phyloP scores from a whole-genome alignment of 352 stramenopile species.

The Phytophthora cactorum region DNA sequence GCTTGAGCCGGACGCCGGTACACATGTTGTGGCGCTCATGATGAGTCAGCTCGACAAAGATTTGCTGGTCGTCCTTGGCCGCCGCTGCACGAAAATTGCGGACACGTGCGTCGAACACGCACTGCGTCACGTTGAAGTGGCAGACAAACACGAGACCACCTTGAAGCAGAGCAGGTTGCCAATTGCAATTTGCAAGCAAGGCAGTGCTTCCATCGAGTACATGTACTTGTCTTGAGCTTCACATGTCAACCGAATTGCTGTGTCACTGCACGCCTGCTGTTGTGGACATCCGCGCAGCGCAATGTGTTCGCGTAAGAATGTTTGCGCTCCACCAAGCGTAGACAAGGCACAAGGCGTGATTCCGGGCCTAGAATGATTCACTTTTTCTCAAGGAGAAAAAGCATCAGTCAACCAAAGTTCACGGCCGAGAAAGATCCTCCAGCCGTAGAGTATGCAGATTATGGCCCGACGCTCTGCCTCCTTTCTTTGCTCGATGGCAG shows the following conservation, averaged over 20 bases:
- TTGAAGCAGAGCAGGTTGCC: not conserved
- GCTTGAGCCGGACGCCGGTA: constrained; percentile 22
- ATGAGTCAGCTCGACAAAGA: constrained; percentile 23
- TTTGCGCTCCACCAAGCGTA: constrained; percentile 14
- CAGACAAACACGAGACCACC: constrained; percentile 1
- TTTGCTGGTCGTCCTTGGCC: constrained; percentile 17
- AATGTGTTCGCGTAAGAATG: constrained; percentile 1
- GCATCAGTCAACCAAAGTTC: constrained; percentile 19
- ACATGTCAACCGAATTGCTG: not conserved
- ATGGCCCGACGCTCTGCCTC: constrained; percentile 2
- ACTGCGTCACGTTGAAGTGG: constrained; percentile 1
- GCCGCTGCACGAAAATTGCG: not conserved
- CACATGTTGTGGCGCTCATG: constrained; percentile 1
- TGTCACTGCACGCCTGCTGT: constrained; percentile 14
- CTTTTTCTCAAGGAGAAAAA: constrained; percentile 20
- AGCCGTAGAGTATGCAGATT: constrained; percentile 13
- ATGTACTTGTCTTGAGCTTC: constrained; percentile 3
- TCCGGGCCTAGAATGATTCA: constrained; percentile 8
- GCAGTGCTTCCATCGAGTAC: not conserved
- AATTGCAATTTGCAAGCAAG: not conserved
- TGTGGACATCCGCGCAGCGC: constrained; percentile 10
- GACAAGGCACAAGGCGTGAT: constrained; percentile 15
- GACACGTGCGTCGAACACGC: constrained; percentile 7
- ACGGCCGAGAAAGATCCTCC: not conserved
- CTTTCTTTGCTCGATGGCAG: not conserved